phyloP scores from a whole-genome alignment of 2,329 filamentous ascomycete species.

The Claviceps africana region DNA sequence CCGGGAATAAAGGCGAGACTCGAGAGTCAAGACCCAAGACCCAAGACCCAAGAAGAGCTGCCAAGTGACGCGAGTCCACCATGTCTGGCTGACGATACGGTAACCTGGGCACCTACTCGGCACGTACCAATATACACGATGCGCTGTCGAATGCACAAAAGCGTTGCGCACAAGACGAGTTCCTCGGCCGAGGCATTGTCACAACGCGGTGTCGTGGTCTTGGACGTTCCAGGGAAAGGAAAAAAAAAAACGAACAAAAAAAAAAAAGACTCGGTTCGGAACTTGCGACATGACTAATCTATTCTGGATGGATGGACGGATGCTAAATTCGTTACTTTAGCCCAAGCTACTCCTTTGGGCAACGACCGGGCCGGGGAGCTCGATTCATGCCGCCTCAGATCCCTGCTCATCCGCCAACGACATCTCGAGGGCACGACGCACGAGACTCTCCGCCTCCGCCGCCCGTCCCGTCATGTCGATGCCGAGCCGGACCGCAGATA shows the following conservation, averaged over 20 bases:
- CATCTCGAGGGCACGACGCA: neutral
- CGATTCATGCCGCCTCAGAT: neutral
- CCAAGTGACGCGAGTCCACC: too few species aligned
- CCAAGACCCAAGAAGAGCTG: too few species aligned
- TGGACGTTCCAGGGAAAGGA: too few species aligned
- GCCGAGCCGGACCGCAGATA: slow-evolving; percentile 24
- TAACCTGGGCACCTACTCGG: too few species aligned
- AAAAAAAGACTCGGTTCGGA: too few species aligned
- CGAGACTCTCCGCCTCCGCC: neutral
- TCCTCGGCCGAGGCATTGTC: too few species aligned
- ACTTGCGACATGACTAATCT: neutral
- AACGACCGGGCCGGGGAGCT: neutral
- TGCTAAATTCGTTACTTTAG: neutral
- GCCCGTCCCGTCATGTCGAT: neutral
- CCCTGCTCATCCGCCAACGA: neutral
- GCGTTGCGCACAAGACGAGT: too few species aligned
- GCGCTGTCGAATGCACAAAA: too few species aligned
- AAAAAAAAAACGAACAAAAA: too few species aligned
- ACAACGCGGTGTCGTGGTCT: too few species aligned
- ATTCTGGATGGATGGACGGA: neutral
- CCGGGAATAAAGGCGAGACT: neutral
- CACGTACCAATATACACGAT: too few species aligned
- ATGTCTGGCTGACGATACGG: too few species aligned
- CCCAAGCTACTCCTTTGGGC: neutral
- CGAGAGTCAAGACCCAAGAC: neutral